Evolutionary conservation across 306 rosid species (phyloP), one percentile per base, ranked within the genome.

Genomic region (Castanea crenata): DNA sequence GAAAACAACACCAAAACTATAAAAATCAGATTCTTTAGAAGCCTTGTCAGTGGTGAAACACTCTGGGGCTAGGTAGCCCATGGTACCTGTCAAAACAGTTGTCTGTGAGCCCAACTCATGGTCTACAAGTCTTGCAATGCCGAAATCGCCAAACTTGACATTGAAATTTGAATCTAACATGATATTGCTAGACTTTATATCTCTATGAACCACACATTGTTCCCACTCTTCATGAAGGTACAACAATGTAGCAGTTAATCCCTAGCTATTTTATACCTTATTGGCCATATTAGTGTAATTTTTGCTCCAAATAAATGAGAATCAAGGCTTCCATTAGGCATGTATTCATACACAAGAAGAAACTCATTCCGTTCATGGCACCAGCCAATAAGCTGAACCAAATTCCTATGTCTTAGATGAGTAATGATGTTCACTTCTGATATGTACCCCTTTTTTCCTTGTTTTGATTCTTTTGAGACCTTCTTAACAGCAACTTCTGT

Each of bases 221-320:
- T 84, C 80, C 82, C 87, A 80, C 25, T 84, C 87, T 76, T 84
- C 87, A 27, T 84, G 84, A 77, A 84, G 87, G 31, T 84, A 80
- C 35, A 84, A 54, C 49, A 84, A 23, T 10, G 87, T 49, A 3
- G 82, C 80, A 55, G 84, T 79, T 55, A 84, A 58, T 5, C 87
- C 87, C n/a, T 59, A 58, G 79, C 87, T 71, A 84, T 76, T 73
- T 80, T 84, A 67, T 67, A 44, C 79, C 87, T 76, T 27, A 73
- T 32, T 0, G 51, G 6, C 84, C 84, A 84, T n/a, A 55, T 71
- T 14, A 84, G 74, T 2, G 38, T 69, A 18, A 23, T 31, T 13
- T 78, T 80, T 46, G 3, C 65, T 13, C 84, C 80, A 52, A 85
- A 85, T 35, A 35, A 5, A 35, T 35, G 41, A 35, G 41, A 35